Percentiles rank a stretch among this genome's conserved stretches.
Conservation (phyloP, 208 protist genomes). For the Acanthamoeba royreba region DNA sequence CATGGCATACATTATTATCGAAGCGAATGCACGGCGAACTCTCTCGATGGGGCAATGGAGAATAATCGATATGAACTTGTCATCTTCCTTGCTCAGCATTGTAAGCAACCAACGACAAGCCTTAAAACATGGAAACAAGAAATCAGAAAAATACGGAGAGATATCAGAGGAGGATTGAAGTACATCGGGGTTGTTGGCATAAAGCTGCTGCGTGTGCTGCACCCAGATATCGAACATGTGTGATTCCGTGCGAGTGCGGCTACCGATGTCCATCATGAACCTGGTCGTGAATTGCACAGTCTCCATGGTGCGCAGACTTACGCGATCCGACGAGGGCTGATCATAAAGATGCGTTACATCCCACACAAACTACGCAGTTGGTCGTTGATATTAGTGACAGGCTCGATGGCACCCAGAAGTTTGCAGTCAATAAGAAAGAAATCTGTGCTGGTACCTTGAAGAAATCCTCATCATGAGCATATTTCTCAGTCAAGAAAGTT, state of each 20-base stretch:
- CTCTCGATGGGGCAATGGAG: slow-evolving; percentile 25
- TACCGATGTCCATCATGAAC: slow-evolving; percentile 46
- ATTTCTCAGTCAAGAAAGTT: slow-evolving; percentile 25
- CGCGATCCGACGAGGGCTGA: not conserved
- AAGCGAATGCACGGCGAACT: not conserved
- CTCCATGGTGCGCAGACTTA: not conserved
- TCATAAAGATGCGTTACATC: slow-evolving; percentile 31
- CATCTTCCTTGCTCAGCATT: slow-evolving; percentile 1
- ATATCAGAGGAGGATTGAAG: not conserved
- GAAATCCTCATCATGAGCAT: slow-evolving; percentile 37
- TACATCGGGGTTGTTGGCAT: not conserved
- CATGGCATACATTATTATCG: not conserved
- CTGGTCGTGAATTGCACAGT: slow-evolving; percentile 26
- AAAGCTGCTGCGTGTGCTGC: not conserved
- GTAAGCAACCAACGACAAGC: slow-evolving; percentile 28
- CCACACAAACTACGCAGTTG: not conserved
- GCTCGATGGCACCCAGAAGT: not conserved
- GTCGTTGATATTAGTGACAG: not conserved
- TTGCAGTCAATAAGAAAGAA: not conserved
- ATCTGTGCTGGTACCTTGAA: not conserved
- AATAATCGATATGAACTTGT: not conserved
- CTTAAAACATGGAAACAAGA: not conserved
- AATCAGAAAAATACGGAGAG: not conserved
- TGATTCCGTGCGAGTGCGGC: not conserved
- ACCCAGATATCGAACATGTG: slow-evolving; percentile 35